Percentiles rank a stretch among this genome's conserved stretches.
Conservation (phyloP, 225 moss, liverwort and hornwort species). For the Straminergon stramineum region DNA sequence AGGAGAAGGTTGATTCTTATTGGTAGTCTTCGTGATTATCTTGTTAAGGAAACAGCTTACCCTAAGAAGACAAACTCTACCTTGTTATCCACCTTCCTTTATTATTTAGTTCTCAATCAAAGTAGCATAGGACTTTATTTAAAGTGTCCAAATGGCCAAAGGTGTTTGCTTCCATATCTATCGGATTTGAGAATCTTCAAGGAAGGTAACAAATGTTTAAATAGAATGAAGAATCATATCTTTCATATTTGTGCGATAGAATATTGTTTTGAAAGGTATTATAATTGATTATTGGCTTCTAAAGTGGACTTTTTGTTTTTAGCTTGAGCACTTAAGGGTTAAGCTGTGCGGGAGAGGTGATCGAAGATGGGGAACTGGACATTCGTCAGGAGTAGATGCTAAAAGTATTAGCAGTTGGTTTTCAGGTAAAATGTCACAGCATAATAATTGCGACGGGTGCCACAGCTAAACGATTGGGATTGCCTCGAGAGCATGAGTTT, state of each 20-base stretch:
- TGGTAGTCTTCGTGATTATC: background rate
- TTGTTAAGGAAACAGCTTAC: background rate
- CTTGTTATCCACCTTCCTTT: background rate
- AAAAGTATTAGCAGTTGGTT: slow-evolving; percentile 25
- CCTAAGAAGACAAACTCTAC: background rate
- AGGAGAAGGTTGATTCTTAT: background rate
- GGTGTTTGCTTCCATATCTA: background rate
- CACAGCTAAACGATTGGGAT: slow-evolving; percentile 76
- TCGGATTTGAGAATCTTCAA: background rate
- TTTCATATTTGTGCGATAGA: background rate
- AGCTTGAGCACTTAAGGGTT: background rate
- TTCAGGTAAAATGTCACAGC: slow-evolving; percentile 92
- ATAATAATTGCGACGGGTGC: slow-evolving; percentile 95
- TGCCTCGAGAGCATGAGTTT: slow-evolving; percentile 91
- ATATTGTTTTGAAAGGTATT: background rate
- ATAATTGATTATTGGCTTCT: background rate
- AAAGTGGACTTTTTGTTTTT: background rate
- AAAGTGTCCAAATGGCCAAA: background rate
- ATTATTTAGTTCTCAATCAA: background rate
- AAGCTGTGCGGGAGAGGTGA: background rate
- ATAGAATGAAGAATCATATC: background rate
- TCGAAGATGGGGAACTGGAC: background rate
- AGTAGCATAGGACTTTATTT: background rate
- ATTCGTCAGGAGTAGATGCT: background rate
- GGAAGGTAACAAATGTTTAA: background rate